Base-by-base conservation (phyloP, 2,329 filamentous ascomycete species). In the Ophiocordyceps australis region DNA sequence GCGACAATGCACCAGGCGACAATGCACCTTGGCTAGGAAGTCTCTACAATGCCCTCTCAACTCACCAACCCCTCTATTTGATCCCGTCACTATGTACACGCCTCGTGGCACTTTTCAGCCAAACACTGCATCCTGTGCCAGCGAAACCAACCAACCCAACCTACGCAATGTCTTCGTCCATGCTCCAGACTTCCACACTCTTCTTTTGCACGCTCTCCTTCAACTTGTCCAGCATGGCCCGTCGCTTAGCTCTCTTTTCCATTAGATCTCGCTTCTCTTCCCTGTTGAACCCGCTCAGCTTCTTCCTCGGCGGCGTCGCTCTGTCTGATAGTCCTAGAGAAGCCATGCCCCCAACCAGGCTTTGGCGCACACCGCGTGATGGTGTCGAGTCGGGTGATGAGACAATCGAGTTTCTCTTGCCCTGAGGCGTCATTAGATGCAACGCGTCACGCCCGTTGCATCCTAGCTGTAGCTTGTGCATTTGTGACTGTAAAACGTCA, bases 401-500 rank as follows among this genome's bases (percentile, higher is more conserved):
- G 37, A 55, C 44, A 17, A 52, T 35, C 32, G 8, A 9, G n/a
- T 42, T 53, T 37, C 35, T 44, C 30, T 38, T 47, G 9, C 39
- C 36, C 28, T 54, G 51, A 3, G 51, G 53, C 14, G 51, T 55
- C 30, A 42, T 38, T 41, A 49, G 45, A 2, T 54, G 56, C 13
- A 46, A 59, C 20, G 42, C 55, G 40, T 62, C 53, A 21, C 57
- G 47, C 39, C 50, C 59, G 9, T 33, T 37, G 6, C 57, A 48
- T 7, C 50, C 47, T 9, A 80, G 50, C 6, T 65, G 63, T 14
- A 91, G 51, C 44, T 73, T 80, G 31, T 77, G 73, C 54, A 98
- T 70, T 45, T 93, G 80, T 24, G 74, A 69, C 52, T 95, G 89
- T 17, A 95, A 62, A 6, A 93, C 70, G 45, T 93, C 82, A 27